Base-by-base conservation (phyloP, 2,329 filamentous ascomycete genomes). In the Alternaria hordeiaustralica region DNA sequence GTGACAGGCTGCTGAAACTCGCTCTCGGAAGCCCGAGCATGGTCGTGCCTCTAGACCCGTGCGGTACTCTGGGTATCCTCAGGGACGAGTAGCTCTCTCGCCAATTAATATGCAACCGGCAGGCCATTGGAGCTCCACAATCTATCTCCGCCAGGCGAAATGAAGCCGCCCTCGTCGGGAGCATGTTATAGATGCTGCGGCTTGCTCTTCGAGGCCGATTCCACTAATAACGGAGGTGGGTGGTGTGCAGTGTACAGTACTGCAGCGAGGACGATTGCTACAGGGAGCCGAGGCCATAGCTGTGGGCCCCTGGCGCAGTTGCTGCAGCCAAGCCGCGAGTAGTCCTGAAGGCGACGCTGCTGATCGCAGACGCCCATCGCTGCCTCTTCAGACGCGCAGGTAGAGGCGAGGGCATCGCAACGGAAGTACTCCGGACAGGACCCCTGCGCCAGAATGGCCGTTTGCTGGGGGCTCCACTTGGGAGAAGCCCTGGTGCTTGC, bases 361-460 rank as follows among this genome's bases (percentile, higher is more conserved):
- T 64, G 55, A 65, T 61, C 55, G 63, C 49, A 50, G 33, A 41
- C 36, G 63, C 60, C 11, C 60, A 63, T 63, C 60, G 56, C 53
- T 63, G 60, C 46, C 60, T 36, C 45, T 55, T 46, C 25, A 44
- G 57, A 44, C 41, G 46, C 41, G 58, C 66, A 64, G 36, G 63
- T 61, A 60, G 57, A 64, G 62, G 59, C 63, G 53, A 56, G 33
- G 47, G 64, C 61, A 61, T 23, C 41, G 58, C 36, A 51, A 23
- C 60, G 64, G 64, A 63, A 58, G 56, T 46, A 65, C 64, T 50
- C 55, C 60, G 66, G 63, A 53, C 28, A 44, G 54, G 46, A 64
- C 67, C 68, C 71, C 65, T 74, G 71, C 57, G 59, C 67, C 64
- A 64, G 69, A 65, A 66, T 65, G 64, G 63, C 69, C 71, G 60